Evolutionary conservation across 495 filamentous ascomycete species (phyloP), one percentile per base, ranked within the genome.

Genomic region (Penicillium verhagenii): DNA sequence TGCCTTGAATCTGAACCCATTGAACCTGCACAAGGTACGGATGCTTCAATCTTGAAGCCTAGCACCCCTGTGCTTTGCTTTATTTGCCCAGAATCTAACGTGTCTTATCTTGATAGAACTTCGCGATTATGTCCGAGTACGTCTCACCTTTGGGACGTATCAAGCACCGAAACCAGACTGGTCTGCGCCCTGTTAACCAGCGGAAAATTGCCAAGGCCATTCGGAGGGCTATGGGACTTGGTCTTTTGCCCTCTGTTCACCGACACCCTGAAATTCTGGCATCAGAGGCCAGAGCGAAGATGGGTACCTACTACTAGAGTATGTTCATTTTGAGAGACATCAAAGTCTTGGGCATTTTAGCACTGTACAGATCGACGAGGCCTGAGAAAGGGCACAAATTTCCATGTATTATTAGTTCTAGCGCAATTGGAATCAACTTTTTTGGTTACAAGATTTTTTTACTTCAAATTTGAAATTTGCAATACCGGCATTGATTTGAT

Each of bases 241-340:
- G 94, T 3, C 76, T 98, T 38, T 89, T 97, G 84, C 95, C 94
- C 9, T 91, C 87, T 71, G 88, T 95, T 50, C 91, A 98, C 78
- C 72, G 77, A 56, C 95, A 98, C 73, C 94, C 94, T n/a, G 90
- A 97, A 70, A 76, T 97, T 24, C 66, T 98, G 64, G 76, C 76
- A 11, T 54, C 58, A 14, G 74, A 79, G 49, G 58, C 67, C 16
- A 70, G 57, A 53, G 35, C 54, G 7, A 69, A 58, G 47, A 54
- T 69, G 54, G 67, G 69, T 24, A 50, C 59, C 50, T 48, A 25
- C n/a, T 40, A 39, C 14, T 14, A 23, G 54, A 56, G 29, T 47
- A 52, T 42, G 56, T 24, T 37, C 24, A 37, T 40, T 54, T 53
- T 35, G 44, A 28, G 8, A 26, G 11, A 35, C 2, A 24, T 48